phyloP scores from a whole-genome alignment of 441 rosid species.

The Pelargonium cotyledonis region DNA sequence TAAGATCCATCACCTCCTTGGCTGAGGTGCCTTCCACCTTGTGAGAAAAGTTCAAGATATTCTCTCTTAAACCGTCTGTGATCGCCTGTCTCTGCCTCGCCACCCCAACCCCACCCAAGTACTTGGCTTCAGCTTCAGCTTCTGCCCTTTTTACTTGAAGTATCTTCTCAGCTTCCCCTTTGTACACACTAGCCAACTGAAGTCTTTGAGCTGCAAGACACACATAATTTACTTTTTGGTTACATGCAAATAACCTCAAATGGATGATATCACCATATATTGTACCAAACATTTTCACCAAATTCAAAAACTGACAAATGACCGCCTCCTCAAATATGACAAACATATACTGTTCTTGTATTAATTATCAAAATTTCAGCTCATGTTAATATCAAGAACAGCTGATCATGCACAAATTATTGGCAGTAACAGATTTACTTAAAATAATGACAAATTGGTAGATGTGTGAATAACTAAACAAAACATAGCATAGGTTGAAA shows the following conservation, averaged over 20 bases:
- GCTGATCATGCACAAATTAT: too few species aligned
- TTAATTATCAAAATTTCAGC: too few species aligned
- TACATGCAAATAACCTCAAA: background rate
- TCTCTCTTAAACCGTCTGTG: slow-evolving; percentile 86
- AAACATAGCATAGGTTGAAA: background rate
- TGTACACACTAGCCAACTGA: slow-evolving; percentile 94
- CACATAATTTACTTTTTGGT: slow-evolving; percentile 7
- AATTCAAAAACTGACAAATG: too few species aligned
- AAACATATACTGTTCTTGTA: too few species aligned
- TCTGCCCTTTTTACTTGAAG: slow-evolving; percentile 82
- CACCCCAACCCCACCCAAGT: slow-evolving; percentile 90
- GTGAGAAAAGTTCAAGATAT: slow-evolving; percentile 85
- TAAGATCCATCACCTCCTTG: slow-evolving; percentile 94
- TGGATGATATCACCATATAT: background rate
- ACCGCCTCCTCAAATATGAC: too few species aligned
- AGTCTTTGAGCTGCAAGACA: slow-evolving; percentile 82
- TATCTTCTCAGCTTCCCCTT: slow-evolving; percentile 94
- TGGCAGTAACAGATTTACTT: background rate
- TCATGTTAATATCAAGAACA: too few species aligned
- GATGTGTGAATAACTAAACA: background rate
- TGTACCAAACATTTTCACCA: background rate
- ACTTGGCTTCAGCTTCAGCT: slow-evolving; percentile 93
- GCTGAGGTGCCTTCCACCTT: slow-evolving; percentile 83
- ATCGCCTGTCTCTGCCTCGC: slow-evolving; percentile 98
- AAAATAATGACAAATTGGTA: background rate